These are phyloP conservation scores for Sclerotinia glacialis DNA, from an alignment of 2,329 filamentous ascomycete species.

Conservation along the genomic window DNA sequence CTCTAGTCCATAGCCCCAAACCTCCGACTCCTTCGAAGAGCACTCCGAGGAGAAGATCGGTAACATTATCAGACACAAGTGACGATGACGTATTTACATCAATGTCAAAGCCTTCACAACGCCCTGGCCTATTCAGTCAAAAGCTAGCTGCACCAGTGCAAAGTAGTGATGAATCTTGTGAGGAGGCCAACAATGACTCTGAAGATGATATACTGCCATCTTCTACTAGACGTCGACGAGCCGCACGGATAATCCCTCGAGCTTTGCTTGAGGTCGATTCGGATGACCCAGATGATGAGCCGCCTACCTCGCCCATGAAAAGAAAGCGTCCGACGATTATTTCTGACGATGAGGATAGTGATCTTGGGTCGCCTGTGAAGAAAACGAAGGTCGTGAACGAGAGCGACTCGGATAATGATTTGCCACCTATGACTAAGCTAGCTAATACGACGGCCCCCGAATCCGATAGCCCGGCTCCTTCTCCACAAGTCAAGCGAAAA, in stretches of 20 bases:
- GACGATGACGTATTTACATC: conserved; percentile 23
- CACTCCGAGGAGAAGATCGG: conserved; percentile 8
- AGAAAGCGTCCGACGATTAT: conserved; percentile 10
- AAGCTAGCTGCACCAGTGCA: background rate
- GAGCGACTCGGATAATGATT: conserved; percentile 18
- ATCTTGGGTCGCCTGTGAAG: conserved; percentile 12
- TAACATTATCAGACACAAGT: conserved; percentile 23
- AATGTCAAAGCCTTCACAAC: conserved; percentile 7
- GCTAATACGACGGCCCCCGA: conserved; percentile 20
- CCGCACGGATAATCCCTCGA: conserved; percentile 1
- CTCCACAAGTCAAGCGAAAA: conserved; percentile 18
- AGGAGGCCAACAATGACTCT: conserved; percentile 19
- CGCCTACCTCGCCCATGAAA: conserved; percentile 29
- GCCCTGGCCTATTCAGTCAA: conserved; percentile 14
- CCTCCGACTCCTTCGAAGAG: background rate
- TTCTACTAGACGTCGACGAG: conserved; percentile 25
- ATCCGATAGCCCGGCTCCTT: conserved; percentile 27
- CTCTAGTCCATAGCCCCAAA: conserved; percentile 3
- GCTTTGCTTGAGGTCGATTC: conserved; percentile 12
- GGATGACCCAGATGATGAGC: conserved; percentile 24
- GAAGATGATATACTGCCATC: conserved; percentile 29
- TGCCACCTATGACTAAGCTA: conserved; percentile 8
- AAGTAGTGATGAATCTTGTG: conserved; percentile 8
- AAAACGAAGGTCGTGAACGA: conserved; percentile 4
- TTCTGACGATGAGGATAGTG: conserved; percentile 17